Percentiles rank a stretch among this genome's conserved stretches.
Conservation (phyloP, 352 stramenopile species). For the Thalassiosira oceanica region DNA sequence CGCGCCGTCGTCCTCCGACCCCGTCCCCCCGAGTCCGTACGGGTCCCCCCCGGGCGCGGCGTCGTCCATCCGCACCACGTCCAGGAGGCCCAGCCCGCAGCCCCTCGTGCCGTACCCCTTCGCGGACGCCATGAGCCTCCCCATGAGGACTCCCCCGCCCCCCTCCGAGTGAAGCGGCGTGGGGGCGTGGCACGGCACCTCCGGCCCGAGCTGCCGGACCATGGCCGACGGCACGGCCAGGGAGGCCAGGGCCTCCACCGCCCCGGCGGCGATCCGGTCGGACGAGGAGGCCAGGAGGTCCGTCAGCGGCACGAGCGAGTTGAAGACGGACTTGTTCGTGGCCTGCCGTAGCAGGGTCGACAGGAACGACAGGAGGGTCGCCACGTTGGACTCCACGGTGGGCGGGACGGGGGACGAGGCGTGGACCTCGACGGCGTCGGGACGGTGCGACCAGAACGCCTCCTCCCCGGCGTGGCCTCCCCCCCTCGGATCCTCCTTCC, state of each 20-base stretch:
- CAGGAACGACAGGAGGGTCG: conserved; percentile 55
- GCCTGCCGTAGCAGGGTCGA: conserved; percentile 63
- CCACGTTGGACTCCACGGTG: too few relatives aligned
- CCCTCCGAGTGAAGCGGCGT: conserved; percentile 50
- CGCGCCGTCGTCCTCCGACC: conserved; percentile 5
- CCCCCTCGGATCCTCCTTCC: not conserved
- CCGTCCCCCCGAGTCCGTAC: conserved; percentile 3
- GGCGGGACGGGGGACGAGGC: not conserved
- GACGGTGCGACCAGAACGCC: too few relatives aligned
- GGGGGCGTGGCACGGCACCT: conserved; percentile 57
- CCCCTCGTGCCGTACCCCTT: conserved; percentile 73
- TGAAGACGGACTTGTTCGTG: conserved; percentile 73
- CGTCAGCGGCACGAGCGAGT: conserved; percentile 64
- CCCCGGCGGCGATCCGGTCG: conserved; percentile 43
- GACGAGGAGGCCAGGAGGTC: conserved; percentile 61
- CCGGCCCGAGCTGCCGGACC: conserved; percentile 76
- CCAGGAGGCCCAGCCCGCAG: conserved; percentile 59
- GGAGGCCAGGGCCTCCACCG: conserved; percentile 46
- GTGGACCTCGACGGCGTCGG: too few relatives aligned
- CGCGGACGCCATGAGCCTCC: conserved; percentile 56
- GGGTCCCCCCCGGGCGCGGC: not conserved
- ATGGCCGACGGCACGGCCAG: conserved; percentile 62
- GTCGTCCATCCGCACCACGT: conserved; percentile 31
- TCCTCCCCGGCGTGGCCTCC: not conserved
- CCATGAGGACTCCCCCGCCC: conserved; percentile 30